Evolutionary conservation across 305 asterid species (phyloP).

Genomic region (Solanum hybrid): DNA sequence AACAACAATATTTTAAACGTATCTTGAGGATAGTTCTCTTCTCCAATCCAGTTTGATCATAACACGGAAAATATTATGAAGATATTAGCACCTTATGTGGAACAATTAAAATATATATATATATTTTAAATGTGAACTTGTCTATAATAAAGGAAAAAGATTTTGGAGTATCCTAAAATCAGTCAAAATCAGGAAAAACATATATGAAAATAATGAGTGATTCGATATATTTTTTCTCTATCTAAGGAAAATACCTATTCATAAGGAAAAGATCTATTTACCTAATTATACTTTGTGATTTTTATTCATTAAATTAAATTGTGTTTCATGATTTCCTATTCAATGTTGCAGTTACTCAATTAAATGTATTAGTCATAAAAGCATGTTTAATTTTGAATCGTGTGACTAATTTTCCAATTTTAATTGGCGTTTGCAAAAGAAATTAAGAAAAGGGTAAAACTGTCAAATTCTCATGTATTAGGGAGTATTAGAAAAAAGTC

Average conservation of each 20-base stretch:
- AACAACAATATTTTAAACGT: neutral
- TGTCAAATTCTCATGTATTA: neutral
- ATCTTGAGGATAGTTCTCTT: neutral
- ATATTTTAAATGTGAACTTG: neutral
- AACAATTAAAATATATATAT: neutral
- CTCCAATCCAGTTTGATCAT: neutral
- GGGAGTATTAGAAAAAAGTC: neutral
- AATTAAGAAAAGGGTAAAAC: neutral
- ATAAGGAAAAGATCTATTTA: neutral
- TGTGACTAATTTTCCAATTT: neutral
- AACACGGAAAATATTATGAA: neutral
- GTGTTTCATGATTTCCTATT: neutral
- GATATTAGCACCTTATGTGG: neutral
- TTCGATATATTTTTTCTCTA: neutral
- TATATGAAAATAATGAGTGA: neutral
- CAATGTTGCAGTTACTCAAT: neutral
- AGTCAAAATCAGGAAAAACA: neutral
- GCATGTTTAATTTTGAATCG: neutral
- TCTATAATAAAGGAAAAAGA: neutral
- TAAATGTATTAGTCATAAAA: neutral
- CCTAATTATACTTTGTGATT: neutral
- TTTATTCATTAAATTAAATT: neutral
- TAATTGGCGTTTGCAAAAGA: neutral
- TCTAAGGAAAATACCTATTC: neutral
- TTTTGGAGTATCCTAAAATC: neutral